Evolutionary conservation across 176 grass and related monocot genomes (phyloP), one percentile per base, ranked within the genome.

Genomic region (Tillandsia leiboldiana): DNA sequence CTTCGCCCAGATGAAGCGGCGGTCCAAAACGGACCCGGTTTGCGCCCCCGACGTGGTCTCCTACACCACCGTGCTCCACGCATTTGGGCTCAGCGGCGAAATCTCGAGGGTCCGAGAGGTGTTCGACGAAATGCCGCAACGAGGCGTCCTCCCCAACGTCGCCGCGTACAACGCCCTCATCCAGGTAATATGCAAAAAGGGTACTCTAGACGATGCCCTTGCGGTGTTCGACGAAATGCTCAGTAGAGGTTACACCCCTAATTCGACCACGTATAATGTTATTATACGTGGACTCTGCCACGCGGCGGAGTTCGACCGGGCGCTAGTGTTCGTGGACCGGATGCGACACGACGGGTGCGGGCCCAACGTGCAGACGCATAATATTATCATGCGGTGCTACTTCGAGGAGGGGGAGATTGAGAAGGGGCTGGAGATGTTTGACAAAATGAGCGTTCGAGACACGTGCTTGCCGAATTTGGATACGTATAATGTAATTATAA

Each of bases 1-100:
- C 83, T 97, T 93, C 81, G 71, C 84, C 26, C 86, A 97, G 65
- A 97, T 97, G 86, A 97, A 92, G 77, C 92, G 86, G 80, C 84
- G 94, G 67, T 86, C 83, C 1, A 50, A 14, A 26, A 79, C 69
- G 66, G 79, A 87, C 42, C 76, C 67, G 3, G 77, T 67, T 42
- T 90, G 84, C 28, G 76, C 70, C 49, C 94, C 89, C 12, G 94
- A 93, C 54, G 73, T 90, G 2, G 71, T 97, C 20, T 87, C 94
- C 0, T 97, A 93, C 84, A 97, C 94, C 7, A 97, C 94, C 10
- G 57, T 97, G 23, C 66, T 97, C 5, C 89, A 93, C 51, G 94
- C 73, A 10, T 15, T 97, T 1, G 89, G 94, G 13, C 68, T 92
- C 26, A 73, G 72, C 2, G 94, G 89, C n/a, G 81, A 87, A 74